Percentiles rank a stretch among this genome's conserved stretches.
These are phyloP conservation scores for Papiliotrema terrestris DNA, from an alignment of 1,284 basidiomycete genomes.

Conservation along the genomic window DNA sequence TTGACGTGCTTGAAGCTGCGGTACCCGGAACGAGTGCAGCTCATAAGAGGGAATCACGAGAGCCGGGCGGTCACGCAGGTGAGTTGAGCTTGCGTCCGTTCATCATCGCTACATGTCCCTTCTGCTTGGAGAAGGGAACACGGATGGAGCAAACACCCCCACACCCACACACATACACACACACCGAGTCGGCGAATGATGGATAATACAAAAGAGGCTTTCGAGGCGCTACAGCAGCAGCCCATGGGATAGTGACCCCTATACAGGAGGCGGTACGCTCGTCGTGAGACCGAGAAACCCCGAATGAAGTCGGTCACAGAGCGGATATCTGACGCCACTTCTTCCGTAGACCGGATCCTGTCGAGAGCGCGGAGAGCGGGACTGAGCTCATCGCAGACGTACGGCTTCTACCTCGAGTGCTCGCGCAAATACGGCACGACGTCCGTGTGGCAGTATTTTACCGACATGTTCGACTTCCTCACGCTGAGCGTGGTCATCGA, in stretches of 20 bases:
- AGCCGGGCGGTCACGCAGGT: slow-evolving; percentile 97
- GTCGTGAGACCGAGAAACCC: slow-evolving; percentile 23
- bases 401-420: slow-evolving; percentile 99
- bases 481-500: slow-evolving; percentile 98
- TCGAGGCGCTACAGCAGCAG: slow-evolving; percentile 23
- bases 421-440: slow-evolving; percentile 94
- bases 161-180: no score
- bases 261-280: slow-evolving; percentile 23
- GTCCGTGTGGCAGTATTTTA: slow-evolving; percentile 98
- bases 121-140: no score
- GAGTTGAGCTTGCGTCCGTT: slow-evolving; percentile 27
- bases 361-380: no score
- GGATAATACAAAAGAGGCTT: slow-evolving; percentile 45
- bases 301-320: slow-evolving; percentile 25
- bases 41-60: slow-evolving; percentile 98
- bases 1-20: slow-evolving; percentile 94
- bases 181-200: slow-evolving; percentile 17
- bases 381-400: slow-evolving; percentile 63
- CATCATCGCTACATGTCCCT: no score
- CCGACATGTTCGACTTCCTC: slow-evolving; percentile 99
- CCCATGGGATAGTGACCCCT: slow-evolving; percentile 21
- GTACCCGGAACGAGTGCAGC: slow-evolving; percentile 93
- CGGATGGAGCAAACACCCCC: no score
- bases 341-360: neutral
- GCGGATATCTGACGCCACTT: slow-evolving; percentile 46